Evolutionary conservation across 305 asterid species (phyloP), one percentile per base, ranked within the genome.

Genomic region (Fraxinus angustifolia): DNA sequence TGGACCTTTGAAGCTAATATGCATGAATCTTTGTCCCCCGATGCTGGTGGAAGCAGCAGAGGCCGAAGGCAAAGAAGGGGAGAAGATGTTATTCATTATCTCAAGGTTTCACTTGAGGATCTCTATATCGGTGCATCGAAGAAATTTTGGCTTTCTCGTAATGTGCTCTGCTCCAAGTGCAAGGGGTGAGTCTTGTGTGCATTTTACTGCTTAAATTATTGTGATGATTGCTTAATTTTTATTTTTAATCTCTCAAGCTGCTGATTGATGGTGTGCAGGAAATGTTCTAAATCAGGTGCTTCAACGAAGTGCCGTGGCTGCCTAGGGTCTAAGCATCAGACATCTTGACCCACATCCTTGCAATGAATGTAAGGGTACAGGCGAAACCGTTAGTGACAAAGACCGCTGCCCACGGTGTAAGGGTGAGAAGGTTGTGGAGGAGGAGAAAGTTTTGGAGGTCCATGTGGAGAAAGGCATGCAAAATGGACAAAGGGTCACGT

Each of bases 41-140:
- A 92, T 62, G 28, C 68, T 58, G 96, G 96, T 81, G 93, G 94
- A 65, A 92, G 98, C 84, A 92, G 97, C 86, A 86, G 99, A 84
- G 96, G 96, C 21, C 87, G 97, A 73, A 91, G 97, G 84, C 98
- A 93, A 83, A 89, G 96, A 87, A 95, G 96, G 88, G 97, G 98
- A 71, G 97, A 95, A 77, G 99, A 95, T 88, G 97, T 95, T 50
- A 78, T n/a, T n/a, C n/a, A n/a, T n/a, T n/a, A n/a, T n/a, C n/a
- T n/a, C n/a, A n/a, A n/a, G n/a, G n/a, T n/a, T n/a, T n/a, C n/a
- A n/a, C n/a, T n/a, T n/a, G n/a, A n/a, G n/a, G n/a, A n/a, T n/a
- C n/a, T n/a, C n/a, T n/a, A n/a, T n/a, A n/a, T n/a, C n/a, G n/a
- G n/a, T n/a, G n/a, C n/a, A n/a, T n/a, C n/a, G n/a, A n/a, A n/a